A percentile compares a stretch with the other conserved stretches of the same genome.
Conservation (phyloP, 345 rosid genomes). For the Nasturtium officinale region DNA sequence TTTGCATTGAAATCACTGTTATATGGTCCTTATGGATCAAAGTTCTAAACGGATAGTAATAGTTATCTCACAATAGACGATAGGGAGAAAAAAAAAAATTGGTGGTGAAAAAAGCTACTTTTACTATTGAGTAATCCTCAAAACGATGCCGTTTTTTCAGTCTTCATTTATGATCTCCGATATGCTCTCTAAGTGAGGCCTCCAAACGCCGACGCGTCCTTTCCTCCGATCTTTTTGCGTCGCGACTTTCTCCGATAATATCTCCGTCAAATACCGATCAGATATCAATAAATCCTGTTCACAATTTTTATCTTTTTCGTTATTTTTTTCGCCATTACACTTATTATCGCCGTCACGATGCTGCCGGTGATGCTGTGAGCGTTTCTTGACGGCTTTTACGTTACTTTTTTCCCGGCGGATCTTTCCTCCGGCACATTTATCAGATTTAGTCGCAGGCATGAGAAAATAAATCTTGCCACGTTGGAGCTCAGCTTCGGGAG, state of each 20-base stretch:
- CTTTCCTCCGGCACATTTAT: constrained; percentile 39
- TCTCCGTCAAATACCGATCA: constrained; percentile 90
- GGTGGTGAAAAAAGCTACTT: constrained; percentile 9
- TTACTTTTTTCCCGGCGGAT: constrained; percentile 24
- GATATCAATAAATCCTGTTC: constrained; percentile 47
- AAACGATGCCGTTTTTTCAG: constrained; percentile 24
- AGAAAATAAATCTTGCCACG: constrained; percentile 97
- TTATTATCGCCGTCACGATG: constrained; percentile 12
- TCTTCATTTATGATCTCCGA: constrained; percentile 55
- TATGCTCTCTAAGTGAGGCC: constrained; percentile 94
- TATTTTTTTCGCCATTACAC: constrained; percentile 24
- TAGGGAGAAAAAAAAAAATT: not conserved
- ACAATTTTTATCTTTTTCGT: not conserved
- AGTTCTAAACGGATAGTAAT: constrained; percentile 13
- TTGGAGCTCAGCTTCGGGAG: constrained; percentile 90
- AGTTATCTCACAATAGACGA: constrained; percentile 8
- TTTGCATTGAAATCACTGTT: not conserved
- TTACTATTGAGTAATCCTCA: not conserved
- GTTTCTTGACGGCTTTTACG: constrained; percentile 13
- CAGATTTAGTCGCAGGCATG: constrained; percentile 57
- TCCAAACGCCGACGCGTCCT: constrained; percentile 92
- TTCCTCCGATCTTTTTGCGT: constrained; percentile 78
- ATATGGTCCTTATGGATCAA: too few species aligned
- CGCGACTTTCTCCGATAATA: constrained; percentile 78
- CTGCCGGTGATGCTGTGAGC: constrained; percentile 30